These are phyloP conservation scores for Clohesyomyces aquaticus DNA, from an alignment of 495 filamentous ascomycete species.

Conservation along the genomic window DNA sequence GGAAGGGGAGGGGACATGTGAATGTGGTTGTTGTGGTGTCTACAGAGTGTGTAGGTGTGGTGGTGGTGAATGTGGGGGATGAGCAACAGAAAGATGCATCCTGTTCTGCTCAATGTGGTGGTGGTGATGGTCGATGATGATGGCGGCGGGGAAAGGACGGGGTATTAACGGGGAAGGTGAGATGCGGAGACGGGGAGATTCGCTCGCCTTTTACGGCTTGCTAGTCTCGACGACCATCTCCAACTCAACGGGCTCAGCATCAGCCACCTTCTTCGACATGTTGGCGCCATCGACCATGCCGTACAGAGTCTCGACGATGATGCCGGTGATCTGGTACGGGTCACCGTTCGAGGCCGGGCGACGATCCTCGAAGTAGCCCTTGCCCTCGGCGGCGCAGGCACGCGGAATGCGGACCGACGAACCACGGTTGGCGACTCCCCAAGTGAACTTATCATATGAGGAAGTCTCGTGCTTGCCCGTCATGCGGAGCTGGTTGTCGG, in stretches of 20 bases:
- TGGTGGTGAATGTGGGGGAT: too few species aligned
- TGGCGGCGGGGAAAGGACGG: too few species aligned
- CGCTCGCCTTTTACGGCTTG: constrained; percentile 44
- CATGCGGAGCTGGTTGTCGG: constrained; percentile 89
- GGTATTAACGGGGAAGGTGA: too few species aligned
- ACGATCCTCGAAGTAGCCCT: constrained; percentile 98
- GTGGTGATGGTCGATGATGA: too few species aligned
- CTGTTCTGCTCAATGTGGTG: too few species aligned
- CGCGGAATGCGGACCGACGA: constrained; percentile 92
- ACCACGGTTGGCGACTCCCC: constrained; percentile 95
- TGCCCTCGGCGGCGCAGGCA: constrained; percentile 86
- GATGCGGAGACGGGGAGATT: too few species aligned
- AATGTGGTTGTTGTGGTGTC: too few species aligned
- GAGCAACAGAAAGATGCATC: too few species aligned
- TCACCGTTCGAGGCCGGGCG: constrained; percentile 93
- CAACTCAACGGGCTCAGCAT: constrained; percentile 34
- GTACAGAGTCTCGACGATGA: constrained; percentile 77
- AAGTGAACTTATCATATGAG: constrained; percentile 90
- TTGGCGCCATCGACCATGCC: constrained; percentile 50
- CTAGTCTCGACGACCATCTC: constrained; percentile 42
- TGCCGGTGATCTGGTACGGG: constrained; percentile 95
- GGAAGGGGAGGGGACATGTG: too few species aligned
- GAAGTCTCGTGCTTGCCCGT: constrained; percentile 97
- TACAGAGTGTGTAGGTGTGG: too few species aligned
- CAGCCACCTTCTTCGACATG: constrained; percentile 39